phyloP scores from a whole-genome alignment of 768 basidiomycete species.

The Hortiboletus campestris region DNA sequence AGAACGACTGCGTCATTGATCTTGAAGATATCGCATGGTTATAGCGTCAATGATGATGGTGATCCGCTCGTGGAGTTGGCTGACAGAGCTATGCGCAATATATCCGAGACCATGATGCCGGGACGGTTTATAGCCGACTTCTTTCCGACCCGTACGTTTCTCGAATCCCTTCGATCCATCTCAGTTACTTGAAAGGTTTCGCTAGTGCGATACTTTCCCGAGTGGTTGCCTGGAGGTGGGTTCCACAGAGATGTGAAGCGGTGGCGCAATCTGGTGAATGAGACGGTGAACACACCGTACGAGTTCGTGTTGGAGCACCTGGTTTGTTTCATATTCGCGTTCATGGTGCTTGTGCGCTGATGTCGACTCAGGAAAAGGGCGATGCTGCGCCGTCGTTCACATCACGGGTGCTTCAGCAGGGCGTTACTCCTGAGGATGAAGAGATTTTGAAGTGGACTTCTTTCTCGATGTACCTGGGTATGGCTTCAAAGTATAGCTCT shows the following conservation, averaged over 20 bases:
- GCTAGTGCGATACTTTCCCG: constrained; percentile 13
- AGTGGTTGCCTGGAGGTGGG: constrained; percentile 16
- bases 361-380: background rate
- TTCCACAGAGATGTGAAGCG: constrained; percentile 3
- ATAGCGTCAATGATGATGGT: constrained; percentile 26
- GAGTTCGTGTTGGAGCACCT: background rate
- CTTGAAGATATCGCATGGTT: constrained; percentile 34
- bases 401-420: constrained; percentile 1
- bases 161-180: too few species aligned
- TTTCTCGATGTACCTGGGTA: constrained; percentile 12
- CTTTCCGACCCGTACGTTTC: constrained; percentile 4
- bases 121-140: constrained; percentile 8
- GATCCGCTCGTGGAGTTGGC: constrained; percentile 34
- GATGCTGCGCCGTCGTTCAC: constrained; percentile 8
- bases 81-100: constrained; percentile 20
- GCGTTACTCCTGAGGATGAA: constrained; percentile 7
- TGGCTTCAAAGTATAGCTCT: background rate
- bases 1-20: constrained; percentile 37
- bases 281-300: background rate
- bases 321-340: constrained; percentile 1
- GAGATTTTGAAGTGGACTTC: constrained; percentile 13
- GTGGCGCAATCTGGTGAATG: background rate
- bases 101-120: constrained; percentile 7
- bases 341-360: background rate
- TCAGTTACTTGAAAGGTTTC: background rate